A percentile compares a stretch with the other conserved stretches of the same genome.
Evolutionary conservation across 306 rosid genomes (phyloP).

Genomic region (Cicer cuneatum): DNA sequence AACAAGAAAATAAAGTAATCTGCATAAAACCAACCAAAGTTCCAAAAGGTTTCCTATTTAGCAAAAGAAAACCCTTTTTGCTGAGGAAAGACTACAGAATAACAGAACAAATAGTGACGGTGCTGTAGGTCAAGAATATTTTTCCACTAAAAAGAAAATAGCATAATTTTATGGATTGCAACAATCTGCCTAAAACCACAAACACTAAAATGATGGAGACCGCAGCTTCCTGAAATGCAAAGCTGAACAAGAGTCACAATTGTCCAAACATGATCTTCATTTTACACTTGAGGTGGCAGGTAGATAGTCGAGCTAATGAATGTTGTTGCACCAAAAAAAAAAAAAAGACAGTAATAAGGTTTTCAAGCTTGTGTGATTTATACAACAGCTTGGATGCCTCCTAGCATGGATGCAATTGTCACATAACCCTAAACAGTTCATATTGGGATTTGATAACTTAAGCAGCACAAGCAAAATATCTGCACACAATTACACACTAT

Average conservation of each 20-base stretch:
- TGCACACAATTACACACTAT: not conserved
- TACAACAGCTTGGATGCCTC: not conserved
- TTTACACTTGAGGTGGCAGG: not conserved
- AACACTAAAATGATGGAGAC: conserved; percentile 20
- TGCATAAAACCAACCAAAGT: not conserved
- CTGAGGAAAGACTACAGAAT: not conserved
- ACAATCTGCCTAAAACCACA: conserved; percentile 24
- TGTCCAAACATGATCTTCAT: conserved; percentile 22
- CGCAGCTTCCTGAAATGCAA: conserved; percentile 3
- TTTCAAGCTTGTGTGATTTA: not conserved
- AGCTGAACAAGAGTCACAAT: conserved; percentile 9
- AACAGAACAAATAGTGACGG: not conserved
- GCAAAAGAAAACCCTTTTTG: conserved; percentile 1
- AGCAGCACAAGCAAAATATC: conserved; percentile 17
- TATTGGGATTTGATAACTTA: not conserved
- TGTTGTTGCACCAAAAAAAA: conserved; percentile 23
- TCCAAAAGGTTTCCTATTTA: conserved; percentile 13
- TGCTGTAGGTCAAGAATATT: not conserved
- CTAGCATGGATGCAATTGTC: not conserved
- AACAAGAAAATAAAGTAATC: conserved; percentile 1
- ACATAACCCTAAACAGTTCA: conserved; percentile 5
- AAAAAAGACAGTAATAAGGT: not conserved
- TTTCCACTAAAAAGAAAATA: not conserved
- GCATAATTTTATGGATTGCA: not conserved
- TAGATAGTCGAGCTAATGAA: conserved; percentile 2